These are phyloP conservation scores for Fusarium humuli DNA, from an alignment of 2,329 filamentous ascomycete species.

Conservation along the genomic window DNA sequence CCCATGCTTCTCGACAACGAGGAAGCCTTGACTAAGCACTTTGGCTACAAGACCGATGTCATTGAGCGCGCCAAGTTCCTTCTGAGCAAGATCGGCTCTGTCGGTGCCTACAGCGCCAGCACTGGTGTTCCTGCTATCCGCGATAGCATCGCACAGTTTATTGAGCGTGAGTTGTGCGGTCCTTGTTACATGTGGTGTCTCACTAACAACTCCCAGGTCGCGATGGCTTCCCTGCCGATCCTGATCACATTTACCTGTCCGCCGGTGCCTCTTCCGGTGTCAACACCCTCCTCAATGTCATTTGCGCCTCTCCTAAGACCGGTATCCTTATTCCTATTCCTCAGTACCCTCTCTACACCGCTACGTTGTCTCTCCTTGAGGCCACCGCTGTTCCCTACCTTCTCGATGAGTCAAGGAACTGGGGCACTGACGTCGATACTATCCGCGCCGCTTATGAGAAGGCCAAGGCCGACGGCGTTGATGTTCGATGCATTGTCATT, in stretches of 20 bases:
- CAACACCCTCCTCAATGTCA: slow-evolving; percentile 90
- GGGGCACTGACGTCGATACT: slow-evolving; percentile 86
- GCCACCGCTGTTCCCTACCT: slow-evolving; percentile 92
- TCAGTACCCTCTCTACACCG: slow-evolving; percentile 98
- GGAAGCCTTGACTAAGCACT: slow-evolving; percentile 76
- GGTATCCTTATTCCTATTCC: slow-evolving; percentile 95
- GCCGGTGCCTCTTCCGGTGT: slow-evolving; percentile 94
- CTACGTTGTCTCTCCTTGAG: slow-evolving; percentile 86
- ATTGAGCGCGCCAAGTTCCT: slow-evolving; percentile 85
- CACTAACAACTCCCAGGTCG: slow-evolving; percentile 63
- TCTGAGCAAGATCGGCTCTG: slow-evolving; percentile 85
- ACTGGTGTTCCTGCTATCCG: slow-evolving; percentile 88
- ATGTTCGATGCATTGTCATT: slow-evolving; percentile 92
- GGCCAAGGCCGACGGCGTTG: slow-evolving; percentile 80
- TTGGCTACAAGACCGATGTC: slow-evolving; percentile 92
- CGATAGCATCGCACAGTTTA: slow-evolving; percentile 90
- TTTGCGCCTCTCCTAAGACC: slow-evolving; percentile 80
- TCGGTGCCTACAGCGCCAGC: slow-evolving; percentile 96
- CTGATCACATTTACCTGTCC: slow-evolving; percentile 87
- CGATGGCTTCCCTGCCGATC: slow-evolving; percentile 87
- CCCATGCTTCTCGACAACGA: slow-evolving; percentile 85
- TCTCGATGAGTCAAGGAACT: slow-evolving; percentile 85
- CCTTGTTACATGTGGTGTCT: not conserved
- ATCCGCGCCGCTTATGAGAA: slow-evolving; percentile 80
- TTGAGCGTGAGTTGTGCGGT: slow-evolving; percentile 73